These are phyloP conservation scores for Pseudozyma pruni DNA, from an alignment of 1,284 basidiomycete species.

Conservation along the genomic window DNA sequence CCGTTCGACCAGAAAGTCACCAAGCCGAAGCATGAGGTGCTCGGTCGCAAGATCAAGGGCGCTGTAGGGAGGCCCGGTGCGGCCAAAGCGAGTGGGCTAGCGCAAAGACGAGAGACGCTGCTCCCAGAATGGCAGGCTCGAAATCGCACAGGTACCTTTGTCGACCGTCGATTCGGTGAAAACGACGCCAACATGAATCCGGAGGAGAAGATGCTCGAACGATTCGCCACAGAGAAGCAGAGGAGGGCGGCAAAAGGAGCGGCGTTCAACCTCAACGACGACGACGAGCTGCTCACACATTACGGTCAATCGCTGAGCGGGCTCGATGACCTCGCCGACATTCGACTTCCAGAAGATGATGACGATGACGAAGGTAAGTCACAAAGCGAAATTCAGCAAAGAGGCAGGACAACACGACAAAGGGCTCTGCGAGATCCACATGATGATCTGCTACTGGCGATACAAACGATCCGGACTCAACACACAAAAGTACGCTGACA, in stretches of 20 bases:
- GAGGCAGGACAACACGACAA: background rate
- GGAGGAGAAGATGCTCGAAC: constrained; percentile 96
- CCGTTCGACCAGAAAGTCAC: constrained; percentile 78
- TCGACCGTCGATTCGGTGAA: constrained; percentile 96
- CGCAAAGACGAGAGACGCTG: constrained; percentile 78
- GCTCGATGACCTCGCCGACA: constrained; percentile 85
- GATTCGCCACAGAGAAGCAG: constrained; percentile 83
- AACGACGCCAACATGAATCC: constrained; percentile 87
- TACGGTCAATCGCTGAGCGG: constrained; percentile 87
- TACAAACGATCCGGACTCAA: constrained; percentile 53
- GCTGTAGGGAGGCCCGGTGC: constrained; percentile 82
- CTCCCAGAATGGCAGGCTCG: constrained; percentile 83
- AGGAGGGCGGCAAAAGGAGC: constrained; percentile 74
- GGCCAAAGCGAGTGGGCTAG: constrained; percentile 87
- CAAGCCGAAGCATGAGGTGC: constrained; percentile 86
- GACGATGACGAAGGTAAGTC: constrained; percentile 61
- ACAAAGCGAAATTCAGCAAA: background rate
- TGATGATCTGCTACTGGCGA: constrained; percentile 59
- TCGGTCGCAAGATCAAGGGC: constrained; percentile 86
- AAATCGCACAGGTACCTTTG: constrained; percentile 84
- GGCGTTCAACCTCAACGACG: constrained; percentile 86
- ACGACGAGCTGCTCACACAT: constrained; percentile 77
- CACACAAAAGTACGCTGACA: constrained; percentile 47
- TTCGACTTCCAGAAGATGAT: constrained; percentile 62
- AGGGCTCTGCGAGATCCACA: constrained; percentile 4